Base-by-base conservation (phyloP, 1,284 basidiomycete species). In the Ustilago trichophora region DNA sequence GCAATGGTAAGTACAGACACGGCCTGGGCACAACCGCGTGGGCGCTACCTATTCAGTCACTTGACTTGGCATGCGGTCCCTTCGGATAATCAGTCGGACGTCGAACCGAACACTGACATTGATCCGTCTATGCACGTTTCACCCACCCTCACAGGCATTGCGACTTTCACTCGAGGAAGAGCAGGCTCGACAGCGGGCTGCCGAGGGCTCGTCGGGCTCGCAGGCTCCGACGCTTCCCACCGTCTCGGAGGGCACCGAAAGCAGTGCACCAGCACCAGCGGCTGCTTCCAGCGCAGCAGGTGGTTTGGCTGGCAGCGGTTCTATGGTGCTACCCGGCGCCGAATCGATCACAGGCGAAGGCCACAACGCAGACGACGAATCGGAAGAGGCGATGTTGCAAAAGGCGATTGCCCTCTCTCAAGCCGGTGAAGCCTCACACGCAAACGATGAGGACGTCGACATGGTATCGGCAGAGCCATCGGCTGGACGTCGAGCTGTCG, bases 161-260 rank as follows among this genome's bases (percentile, higher is more conserved):
- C 91, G 95, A 33, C 92, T 98, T 89, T 98, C 94, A 0, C 88
- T 98, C 86, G 92, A 97, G 83, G 95, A 98, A 83, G 95, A 94
- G 62, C 89, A 91, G 80, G 93, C 93, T 27, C 88, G 93, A 19
- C 91, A 91, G 48, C 58, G 76, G 15, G 72, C 78, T 11, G 56
- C 73, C 22, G 75, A 77, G 26, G 60, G 58, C 5, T 22, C 57
- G 21, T 59, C 70, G 12, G 54, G 62, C 32, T 63, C 65, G 21
- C 56, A 63, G 27, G 69, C 56, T 11, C 56, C 72, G 13, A 37
- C 54, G 31, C 65, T 74, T 29, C 56, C 68, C 22, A 64, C 68
- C 22, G 71, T 70, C 10, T 43, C 71, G 45, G 71, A 73, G 53
- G 70, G 58, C 15, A 19, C 51, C 46, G 56, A 65, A 37, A 38